These are phyloP conservation scores for Calycina herbarum DNA, from an alignment of 2,329 filamentous ascomycete genomes.

Conservation along the genomic window DNA sequence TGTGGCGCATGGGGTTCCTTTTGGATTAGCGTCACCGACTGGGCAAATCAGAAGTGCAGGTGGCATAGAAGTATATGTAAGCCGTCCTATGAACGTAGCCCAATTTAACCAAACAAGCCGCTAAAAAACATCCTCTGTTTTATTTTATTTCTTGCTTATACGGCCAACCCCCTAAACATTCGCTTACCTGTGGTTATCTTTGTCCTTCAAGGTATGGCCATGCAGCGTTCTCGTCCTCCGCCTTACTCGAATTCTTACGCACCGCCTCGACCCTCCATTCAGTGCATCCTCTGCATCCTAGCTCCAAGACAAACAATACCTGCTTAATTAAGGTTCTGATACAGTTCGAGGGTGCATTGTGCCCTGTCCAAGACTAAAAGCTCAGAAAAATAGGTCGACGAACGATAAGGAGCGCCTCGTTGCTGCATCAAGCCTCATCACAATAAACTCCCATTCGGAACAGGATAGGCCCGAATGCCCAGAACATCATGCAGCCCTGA, in stretches of 20 bases:
- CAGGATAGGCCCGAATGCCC: neutral
- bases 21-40: conserved; percentile 2
- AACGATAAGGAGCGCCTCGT: conserved; percentile 7
- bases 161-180: neutral
- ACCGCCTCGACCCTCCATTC: neutral
- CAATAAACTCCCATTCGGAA: neutral
- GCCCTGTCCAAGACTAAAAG: neutral
- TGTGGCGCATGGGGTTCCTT: neutral
- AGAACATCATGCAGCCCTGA: neutral
- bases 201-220: neutral
- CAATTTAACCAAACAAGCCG: neutral
- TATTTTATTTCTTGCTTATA: neutral
- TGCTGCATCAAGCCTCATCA: conserved; percentile 3
- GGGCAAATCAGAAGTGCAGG: neutral
- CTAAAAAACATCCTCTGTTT: neutral
- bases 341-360: neutral
- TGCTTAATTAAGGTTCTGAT: conserved; percentile 11
- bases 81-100: neutral
- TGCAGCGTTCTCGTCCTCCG: neutral
- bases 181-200: neutral
- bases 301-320: neutral
- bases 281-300: conserved; percentile 4
- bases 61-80: conserved; percentile 4
- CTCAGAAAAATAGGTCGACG: neutral
- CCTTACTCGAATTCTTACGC: neutral